Conservation (phyloP, 1,284 basidiomycete genomes). For the Heterobasidion annosum region DNA sequence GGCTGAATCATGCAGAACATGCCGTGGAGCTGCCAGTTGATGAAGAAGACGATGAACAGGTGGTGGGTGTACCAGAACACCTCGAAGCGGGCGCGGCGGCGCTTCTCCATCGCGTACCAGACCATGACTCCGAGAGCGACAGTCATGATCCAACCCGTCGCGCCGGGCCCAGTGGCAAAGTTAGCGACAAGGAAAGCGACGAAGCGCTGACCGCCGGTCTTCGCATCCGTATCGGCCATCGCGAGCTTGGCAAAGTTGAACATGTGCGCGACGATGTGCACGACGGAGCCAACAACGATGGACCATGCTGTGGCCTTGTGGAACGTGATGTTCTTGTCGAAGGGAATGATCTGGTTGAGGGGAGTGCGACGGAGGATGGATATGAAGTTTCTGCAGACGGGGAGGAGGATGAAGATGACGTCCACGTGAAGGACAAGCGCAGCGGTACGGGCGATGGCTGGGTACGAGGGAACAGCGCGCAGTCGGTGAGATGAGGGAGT, state of each 20-base stretch:
- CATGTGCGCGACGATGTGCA: constrained; percentile 75
- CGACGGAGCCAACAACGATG: constrained; percentile 63
- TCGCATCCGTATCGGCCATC: constrained; percentile 41
- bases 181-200: constrained; percentile 66
- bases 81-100: constrained; percentile 67
- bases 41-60: constrained; percentile 84
- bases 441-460: constrained; percentile 75
- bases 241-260: constrained; percentile 72
- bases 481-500: too few relatives aligned
- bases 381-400: constrained; percentile 87
- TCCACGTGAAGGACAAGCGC: constrained; percentile 84
- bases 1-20: constrained; percentile 94
- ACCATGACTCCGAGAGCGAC: constrained; percentile 66
- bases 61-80: constrained; percentile 88
- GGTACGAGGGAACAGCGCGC: background rate
- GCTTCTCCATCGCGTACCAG: constrained; percentile 75
- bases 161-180: constrained; percentile 80
- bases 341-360: constrained; percentile 78
- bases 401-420: constrained; percentile 83
- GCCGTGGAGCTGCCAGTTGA: constrained; percentile 86
- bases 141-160: constrained; percentile 92
- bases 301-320: constrained; percentile 87
- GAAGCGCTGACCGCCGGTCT: constrained; percentile 43
- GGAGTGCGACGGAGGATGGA: constrained; percentile 76
- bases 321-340: constrained; percentile 83